These are phyloP conservation scores for Lagerstroemia speciosa DNA, from an alignment of 345 rosid species.

Conservation along the genomic window DNA sequence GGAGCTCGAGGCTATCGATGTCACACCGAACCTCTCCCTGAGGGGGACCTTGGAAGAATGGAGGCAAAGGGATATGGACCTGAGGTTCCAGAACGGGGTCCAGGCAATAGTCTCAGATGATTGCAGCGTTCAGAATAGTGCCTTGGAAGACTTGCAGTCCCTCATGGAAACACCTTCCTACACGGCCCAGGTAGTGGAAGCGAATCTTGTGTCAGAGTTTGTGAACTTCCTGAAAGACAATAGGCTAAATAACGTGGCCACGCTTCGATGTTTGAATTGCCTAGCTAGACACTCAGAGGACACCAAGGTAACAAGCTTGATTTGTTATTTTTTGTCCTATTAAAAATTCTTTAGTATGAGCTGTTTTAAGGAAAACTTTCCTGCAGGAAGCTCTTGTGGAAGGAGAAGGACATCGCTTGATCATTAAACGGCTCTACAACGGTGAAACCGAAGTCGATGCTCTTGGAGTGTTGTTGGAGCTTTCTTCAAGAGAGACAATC, in stretches of 20 bases:
- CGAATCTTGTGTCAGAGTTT: slow-evolving; percentile 26
- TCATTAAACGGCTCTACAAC: slow-evolving; percentile 30
- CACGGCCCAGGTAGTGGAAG: slow-evolving; percentile 22
- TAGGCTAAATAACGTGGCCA: slow-evolving; percentile 19
- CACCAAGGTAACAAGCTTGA: slow-evolving; percentile 23
- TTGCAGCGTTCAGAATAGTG: slow-evolving; percentile 17
- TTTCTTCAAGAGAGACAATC: slow-evolving; percentile 27
- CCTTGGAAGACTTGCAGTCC: slow-evolving; percentile 29
- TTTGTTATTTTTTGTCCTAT: neutral
- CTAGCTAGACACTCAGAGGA: slow-evolving; percentile 28
- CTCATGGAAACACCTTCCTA: slow-evolving; percentile 24
- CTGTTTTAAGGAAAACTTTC: neutral
- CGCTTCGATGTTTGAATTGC: slow-evolving; percentile 27
- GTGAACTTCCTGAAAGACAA: slow-evolving; percentile 26
- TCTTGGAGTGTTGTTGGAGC: slow-evolving; percentile 28
- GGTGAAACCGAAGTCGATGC: slow-evolving; percentile 22
- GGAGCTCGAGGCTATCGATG: slow-evolving; percentile 24
- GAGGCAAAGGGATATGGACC: slow-evolving; percentile 33
- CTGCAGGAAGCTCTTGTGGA: slow-evolving; percentile 32
- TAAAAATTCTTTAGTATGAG: neutral
- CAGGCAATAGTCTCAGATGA: slow-evolving; percentile 25
- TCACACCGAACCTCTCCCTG: slow-evolving; percentile 36
- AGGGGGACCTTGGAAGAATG: slow-evolving; percentile 37
- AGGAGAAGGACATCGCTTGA: slow-evolving; percentile 28
- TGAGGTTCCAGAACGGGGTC: slow-evolving; percentile 28